phyloP scores from a whole-genome alignment of 139 green algal genomes.

The Dunaliella primolecta region DNA sequence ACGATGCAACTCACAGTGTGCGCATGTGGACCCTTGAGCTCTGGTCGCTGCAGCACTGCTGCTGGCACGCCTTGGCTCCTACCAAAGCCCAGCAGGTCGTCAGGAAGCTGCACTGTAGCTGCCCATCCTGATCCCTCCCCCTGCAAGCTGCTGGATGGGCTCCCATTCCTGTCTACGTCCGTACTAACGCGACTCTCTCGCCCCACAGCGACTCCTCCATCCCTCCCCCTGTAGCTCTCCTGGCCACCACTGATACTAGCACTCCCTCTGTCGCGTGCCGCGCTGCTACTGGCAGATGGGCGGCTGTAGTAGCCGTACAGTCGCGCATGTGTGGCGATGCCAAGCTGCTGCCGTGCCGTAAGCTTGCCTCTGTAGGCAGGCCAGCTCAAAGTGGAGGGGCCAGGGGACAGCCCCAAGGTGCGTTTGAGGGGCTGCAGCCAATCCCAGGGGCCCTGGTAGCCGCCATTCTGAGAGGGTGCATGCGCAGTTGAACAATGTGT shows the following conservation, averaged over 20 bases:
- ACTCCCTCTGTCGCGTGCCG: too few species aligned
- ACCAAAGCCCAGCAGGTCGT: not conserved
- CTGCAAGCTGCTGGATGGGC: too few species aligned
- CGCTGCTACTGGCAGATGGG: not conserved
- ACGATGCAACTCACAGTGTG: conserved; percentile 7
- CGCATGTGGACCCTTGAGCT: conserved; percentile 7
- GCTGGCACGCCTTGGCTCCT: not conserved
- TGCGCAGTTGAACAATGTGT: too few species aligned
- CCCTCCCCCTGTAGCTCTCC: not conserved
- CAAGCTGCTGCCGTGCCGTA: conserved; percentile 33
- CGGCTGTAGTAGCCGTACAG: conserved; percentile 18
- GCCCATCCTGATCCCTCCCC: not conserved
- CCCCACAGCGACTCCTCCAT: too few species aligned
- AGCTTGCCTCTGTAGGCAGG: conserved; percentile 1
- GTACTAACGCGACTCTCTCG: too few species aligned
- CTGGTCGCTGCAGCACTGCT: conserved; percentile 10
- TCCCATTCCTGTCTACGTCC: too few species aligned
- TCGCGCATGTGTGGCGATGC: conserved; percentile 30
- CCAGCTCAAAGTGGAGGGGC: not conserved
- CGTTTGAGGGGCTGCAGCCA: not conserved
- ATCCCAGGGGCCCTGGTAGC: not conserved
- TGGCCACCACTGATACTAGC: not conserved
- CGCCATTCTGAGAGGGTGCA: too few species aligned
- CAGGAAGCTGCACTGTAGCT: not conserved
- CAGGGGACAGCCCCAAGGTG: not conserved